Evolutionary conservation across 768 basidiomycete species (phyloP), one percentile per base, ranked within the genome.

Genomic region (Neoboletus subvelutipes): DNA sequence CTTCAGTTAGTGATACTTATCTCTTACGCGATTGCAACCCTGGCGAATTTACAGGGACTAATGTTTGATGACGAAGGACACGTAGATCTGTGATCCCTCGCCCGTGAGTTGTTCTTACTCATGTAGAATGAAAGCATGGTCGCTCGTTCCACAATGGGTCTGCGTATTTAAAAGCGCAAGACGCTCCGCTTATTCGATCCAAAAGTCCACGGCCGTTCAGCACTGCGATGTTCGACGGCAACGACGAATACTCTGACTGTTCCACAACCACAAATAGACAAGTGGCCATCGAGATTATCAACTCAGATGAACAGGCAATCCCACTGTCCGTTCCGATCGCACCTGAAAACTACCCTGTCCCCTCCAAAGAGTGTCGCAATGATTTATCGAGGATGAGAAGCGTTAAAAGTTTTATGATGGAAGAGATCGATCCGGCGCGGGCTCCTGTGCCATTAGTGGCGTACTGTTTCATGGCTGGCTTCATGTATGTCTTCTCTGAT

Each of bases 391-490:
- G 6, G 37, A 39, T 9, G 37, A 39, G 37, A n/a, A 18, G 7
- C 2, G n/a, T n/a, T 17, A 18, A n/a, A 39, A 39, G 37, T 4
- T 39, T 39, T 18, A 1, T n/a, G 37, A 39, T 39, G 37, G 37
- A 39, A 7, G 37, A 39, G 15, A n/a, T 39, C 9, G 37, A 39
- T n/a, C 15, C 18, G 1, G 9, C 18, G 6, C 18, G 10, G 18
- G 18, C 37, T 39, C 3, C 37, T 39, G 17, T 3, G 7, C 37
- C 18, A 10, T n/a, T n/a, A 39, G 9, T 18, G 37, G 10, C 9
- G 8, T 90, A 82, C 67, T 88, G 85, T 67, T 88, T 88, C 70
- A 88, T 90, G 87, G 87, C 87, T 4, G 88, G 88, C 10, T 87
- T 82, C 73, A 83, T 88, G 88, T 88, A 57, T 60, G 86, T 75